A percentile compares a stretch with the other conserved stretches of the same genome.
These are phyloP conservation scores for Nitzschia palea DNA, from an alignment of 108 stramenopile genomes.

Conservation along the genomic window DNA sequence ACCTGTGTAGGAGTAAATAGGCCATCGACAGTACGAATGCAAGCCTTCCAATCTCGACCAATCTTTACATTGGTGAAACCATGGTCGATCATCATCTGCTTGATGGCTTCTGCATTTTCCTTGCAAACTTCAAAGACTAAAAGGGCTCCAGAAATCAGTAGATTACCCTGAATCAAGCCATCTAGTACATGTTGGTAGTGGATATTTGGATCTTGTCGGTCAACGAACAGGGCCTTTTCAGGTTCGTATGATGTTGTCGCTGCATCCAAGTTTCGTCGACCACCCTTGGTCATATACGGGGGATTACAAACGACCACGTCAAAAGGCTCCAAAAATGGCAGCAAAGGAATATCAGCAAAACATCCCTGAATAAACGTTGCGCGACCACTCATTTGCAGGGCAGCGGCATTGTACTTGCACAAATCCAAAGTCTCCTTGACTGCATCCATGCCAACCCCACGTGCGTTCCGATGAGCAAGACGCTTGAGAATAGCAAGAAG, in stretches of 20 bases:
- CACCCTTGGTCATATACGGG: conserved; percentile 13
- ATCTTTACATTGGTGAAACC: not conserved
- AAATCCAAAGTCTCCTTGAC: conserved; percentile 4
- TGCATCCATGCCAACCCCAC: conserved; percentile 14
- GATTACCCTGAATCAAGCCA: conserved; percentile 6
- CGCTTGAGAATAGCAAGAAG: conserved; percentile 13
- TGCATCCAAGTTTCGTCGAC: conserved; percentile 11
- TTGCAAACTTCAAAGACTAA: conserved; percentile 25
- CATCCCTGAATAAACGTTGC: not conserved
- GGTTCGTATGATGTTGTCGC: conserved; percentile 4
- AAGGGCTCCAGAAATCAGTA: not conserved
- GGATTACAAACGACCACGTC: conserved; percentile 24
- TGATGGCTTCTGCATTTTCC: conserved; percentile 9
- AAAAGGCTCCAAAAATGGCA: conserved; percentile 4
- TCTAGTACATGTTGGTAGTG: conserved; percentile 22
- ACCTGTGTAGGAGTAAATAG: not conserved
- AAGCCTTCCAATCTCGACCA: conserved; percentile 8
- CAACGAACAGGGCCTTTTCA: conserved; percentile 6
- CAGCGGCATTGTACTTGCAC: conserved; percentile 1
- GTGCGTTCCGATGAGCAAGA: not conserved
- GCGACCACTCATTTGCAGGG: not conserved
- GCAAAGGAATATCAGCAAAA: not conserved
- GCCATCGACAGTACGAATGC: conserved; percentile 12
- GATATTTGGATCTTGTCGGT: not conserved
- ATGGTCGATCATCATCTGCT: not conserved